These are phyloP conservation scores for Phytophthora cajani DNA, from an alignment of 352 stramenopile genomes.

Conservation along the genomic window DNA sequence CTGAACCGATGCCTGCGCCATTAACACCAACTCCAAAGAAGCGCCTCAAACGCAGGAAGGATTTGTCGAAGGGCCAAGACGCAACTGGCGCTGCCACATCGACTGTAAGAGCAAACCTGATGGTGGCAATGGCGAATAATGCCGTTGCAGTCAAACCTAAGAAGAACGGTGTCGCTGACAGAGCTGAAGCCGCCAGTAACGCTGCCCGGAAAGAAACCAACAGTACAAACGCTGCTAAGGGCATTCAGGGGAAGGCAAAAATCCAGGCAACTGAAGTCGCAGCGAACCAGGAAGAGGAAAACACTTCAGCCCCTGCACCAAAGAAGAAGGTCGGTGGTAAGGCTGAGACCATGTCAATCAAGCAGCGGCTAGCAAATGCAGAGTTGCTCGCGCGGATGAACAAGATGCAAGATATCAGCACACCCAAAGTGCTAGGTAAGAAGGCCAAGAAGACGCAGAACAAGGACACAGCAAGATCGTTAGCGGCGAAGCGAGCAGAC, in stretches of 20 bases:
- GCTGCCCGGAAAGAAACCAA: slow-evolving; percentile 6
- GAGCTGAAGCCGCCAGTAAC: slow-evolving; percentile 6
- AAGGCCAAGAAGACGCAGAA: slow-evolving; percentile 52
- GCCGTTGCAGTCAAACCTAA: slow-evolving; percentile 19
- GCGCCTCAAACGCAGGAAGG: slow-evolving; percentile 46
- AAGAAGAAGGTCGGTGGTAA: slow-evolving; percentile 33
- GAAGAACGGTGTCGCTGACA: slow-evolving; percentile 7
- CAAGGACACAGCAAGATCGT: slow-evolving; percentile 35
- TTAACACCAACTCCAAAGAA: slow-evolving; percentile 35
- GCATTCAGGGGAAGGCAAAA: slow-evolving; percentile 12
- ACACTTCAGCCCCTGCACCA: neutral
- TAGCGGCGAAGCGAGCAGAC: slow-evolving; percentile 52
- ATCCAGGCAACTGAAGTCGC: neutral
- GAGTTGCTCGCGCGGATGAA: slow-evolving; percentile 57
- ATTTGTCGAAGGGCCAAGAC: slow-evolving; percentile 27
- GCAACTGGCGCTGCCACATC: slow-evolving; percentile 3
- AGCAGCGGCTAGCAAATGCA: slow-evolving; percentile 55
- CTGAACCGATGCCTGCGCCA: slow-evolving; percentile 25
- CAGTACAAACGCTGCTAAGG: slow-evolving; percentile 6
- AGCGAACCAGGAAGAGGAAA: slow-evolving; percentile 9
- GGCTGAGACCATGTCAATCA: slow-evolving; percentile 44
- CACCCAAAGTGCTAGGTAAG: slow-evolving; percentile 68
- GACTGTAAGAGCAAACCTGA: slow-evolving; percentile 18
- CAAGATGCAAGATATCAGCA: slow-evolving; percentile 69
- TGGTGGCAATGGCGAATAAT: slow-evolving; percentile 24